Evolutionary conservation across 305 asterid genomes (phyloP).

Genomic region (Rubia balearica): DNA sequence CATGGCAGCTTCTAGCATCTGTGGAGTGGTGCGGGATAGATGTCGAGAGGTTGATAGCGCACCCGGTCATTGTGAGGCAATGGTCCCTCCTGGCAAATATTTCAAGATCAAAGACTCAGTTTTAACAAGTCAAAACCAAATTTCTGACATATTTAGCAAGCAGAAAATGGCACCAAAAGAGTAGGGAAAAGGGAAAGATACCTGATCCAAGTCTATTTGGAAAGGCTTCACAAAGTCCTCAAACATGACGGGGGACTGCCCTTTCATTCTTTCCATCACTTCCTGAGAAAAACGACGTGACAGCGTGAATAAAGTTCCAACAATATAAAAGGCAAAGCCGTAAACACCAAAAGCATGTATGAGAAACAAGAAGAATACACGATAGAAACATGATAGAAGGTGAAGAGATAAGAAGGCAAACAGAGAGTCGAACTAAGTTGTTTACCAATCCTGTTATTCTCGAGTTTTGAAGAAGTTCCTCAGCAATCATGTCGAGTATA

Average conservation of each 20-base stretch:
- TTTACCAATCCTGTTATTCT: slow-evolving; percentile 93
- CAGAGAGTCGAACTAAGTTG: not conserved
- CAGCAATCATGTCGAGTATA: slow-evolving; percentile 61
- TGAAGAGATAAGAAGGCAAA: slow-evolving; percentile 5
- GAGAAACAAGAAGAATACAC: not conserved
- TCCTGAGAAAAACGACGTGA: slow-evolving; percentile 45
- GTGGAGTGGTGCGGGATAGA: slow-evolving; percentile 88
- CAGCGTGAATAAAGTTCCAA: slow-evolving; percentile 9
- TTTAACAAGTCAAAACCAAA: not conserved
- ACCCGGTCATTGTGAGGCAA: slow-evolving; percentile 59
- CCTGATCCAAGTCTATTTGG: slow-evolving; percentile 79
- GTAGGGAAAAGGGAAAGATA: slow-evolving; percentile 17
- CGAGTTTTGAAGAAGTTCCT: slow-evolving; percentile 53
- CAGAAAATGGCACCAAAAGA: not conserved
- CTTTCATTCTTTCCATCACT: slow-evolving; percentile 73
- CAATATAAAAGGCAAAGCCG: too few relatives aligned
- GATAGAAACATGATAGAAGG: not conserved
- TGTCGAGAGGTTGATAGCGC: slow-evolving; percentile 61
- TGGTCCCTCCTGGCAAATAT: slow-evolving; percentile 57
- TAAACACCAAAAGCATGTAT: not conserved
- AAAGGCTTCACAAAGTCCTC: slow-evolving; percentile 86
- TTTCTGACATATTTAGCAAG: not conserved
- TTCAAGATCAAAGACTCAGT: not conserved
- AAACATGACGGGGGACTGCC: slow-evolving; percentile 69
- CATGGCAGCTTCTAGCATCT: slow-evolving; percentile 34